Conservation (phyloP, 179 eudicot species). For the Patellifolia procumbens region DNA sequence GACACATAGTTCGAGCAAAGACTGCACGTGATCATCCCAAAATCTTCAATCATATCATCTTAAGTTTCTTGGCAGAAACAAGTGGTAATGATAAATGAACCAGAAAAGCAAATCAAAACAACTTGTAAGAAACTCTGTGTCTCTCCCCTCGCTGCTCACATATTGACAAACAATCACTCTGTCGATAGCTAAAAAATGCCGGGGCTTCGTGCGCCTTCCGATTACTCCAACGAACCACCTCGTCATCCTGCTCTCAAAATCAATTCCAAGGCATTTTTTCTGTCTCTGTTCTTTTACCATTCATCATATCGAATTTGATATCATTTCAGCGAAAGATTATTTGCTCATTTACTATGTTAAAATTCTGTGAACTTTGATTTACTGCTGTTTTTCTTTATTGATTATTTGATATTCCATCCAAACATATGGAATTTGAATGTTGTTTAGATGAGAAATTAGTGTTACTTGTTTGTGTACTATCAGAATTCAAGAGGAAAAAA, state of each 20-base stretch:
- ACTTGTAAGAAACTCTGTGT: too few species aligned
- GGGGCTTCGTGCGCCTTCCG: slow-evolving; percentile 75
- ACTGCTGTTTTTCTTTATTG: neutral
- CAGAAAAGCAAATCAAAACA: too few species aligned
- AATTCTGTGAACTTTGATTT: neutral
- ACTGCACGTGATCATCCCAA: too few species aligned
- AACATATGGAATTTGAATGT: neutral
- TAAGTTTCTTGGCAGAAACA: too few species aligned
- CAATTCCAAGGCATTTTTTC: slow-evolving; percentile 64
- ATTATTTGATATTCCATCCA: neutral
- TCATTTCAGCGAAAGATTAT: neutral
- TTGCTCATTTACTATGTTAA: neutral
- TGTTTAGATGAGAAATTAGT: neutral
- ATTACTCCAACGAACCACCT: slow-evolving; percentile 73
- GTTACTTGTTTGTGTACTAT: neutral
- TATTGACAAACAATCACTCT: neutral
- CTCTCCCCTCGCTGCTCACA: slow-evolving; percentile 2
- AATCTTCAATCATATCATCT: too few species aligned
- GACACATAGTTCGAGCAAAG: too few species aligned
- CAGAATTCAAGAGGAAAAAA: neutral
- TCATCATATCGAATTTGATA: neutral
- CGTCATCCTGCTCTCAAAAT: slow-evolving; percentile 72
- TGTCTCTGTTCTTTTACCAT: neutral
- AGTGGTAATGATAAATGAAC: too few species aligned
- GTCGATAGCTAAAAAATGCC: slow-evolving; percentile 51